Base-by-base conservation (phyloP, 1,284 basidiomycete species). In the Stygiomarasmius scandens region DNA sequence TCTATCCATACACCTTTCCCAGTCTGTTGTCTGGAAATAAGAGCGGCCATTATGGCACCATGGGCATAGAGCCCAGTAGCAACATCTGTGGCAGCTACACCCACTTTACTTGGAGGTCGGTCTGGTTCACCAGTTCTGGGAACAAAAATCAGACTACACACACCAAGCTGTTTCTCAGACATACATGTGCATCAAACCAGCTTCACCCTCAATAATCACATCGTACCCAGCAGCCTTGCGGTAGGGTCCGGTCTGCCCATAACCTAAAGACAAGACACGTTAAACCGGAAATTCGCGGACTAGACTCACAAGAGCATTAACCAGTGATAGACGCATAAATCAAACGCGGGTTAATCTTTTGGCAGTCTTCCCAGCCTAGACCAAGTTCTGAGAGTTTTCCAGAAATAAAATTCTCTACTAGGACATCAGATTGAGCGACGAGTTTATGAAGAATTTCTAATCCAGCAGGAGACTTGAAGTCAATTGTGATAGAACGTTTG, bases 41-140 rank as follows among this genome's bases (percentile, higher is more conserved):
- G 77, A 0, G 89, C 94, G 2, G 96, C 95, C 82, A 98, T 89
- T 61, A 98, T 90, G 2, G 94, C 95, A 0, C 93, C 93, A 59
- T 96, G 93, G 2, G 94, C 87, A 71, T 96, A 97, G n/a, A 98
- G 81, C 0, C 96, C 93, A 5, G 93, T 95, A 23, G 93, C 91
- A 57, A 97, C 84, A 72, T 98, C 95, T 19, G 94, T 96, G 19
- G 89, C 89, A 0, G 95, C 94, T 14, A 96, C 93, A 4, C 93
- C 93, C 29, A 95, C 93, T 74, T 98, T 98, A 70, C 88, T 91
- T 1, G 95, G 96, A 14, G 87, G 84, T 2, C 95, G 87, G 66
- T 92, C 89, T 6, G 89, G 82, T 74, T 98, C 96, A 48, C 95
- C 95, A 9, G 96, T 98, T 67, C 90, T 92, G 58, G 19, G 58